Evolutionary conservation across 139 green algal species (phyloP).

Genomic region (Pseudopediastrum boryanum): DNA sequence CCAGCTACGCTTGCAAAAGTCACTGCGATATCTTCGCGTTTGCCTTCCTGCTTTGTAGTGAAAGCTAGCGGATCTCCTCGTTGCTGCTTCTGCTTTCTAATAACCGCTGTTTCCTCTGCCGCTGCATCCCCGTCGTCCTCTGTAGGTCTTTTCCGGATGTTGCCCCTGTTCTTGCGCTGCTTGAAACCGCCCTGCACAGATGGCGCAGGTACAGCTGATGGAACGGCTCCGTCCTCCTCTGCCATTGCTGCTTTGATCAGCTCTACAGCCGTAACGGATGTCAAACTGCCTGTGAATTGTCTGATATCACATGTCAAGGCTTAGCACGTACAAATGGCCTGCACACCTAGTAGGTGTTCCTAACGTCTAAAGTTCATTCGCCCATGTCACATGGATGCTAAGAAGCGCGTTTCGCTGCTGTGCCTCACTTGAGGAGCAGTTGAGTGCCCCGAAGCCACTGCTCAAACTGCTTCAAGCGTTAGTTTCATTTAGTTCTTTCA

Average conservation of each 20-base stretch:
- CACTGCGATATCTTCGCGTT: conserved; percentile 36
- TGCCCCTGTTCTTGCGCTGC: conserved; percentile 55
- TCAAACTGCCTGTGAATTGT: background rate
- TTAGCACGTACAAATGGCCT: background rate
- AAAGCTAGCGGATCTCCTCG: conserved; percentile 59
- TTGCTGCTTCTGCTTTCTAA: conserved; percentile 57
- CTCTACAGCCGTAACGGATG: conserved; percentile 57
- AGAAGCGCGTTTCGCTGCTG: background rate
- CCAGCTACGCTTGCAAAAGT: conserved; percentile 41
- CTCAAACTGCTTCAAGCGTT: too few species aligned
- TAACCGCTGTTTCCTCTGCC: conserved; percentile 25
- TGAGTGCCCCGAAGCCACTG: too few species aligned
- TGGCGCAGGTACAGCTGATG: background rate
- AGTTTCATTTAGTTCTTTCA: too few species aligned
- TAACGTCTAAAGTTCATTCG: background rate
- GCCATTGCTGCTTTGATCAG: conserved; percentile 20
- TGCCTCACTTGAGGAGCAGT: too few species aligned
- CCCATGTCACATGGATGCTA: background rate
- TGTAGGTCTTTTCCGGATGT: conserved; percentile 67
- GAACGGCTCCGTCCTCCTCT: conserved; percentile 19
- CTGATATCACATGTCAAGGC: background rate
- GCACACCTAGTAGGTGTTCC: background rate
- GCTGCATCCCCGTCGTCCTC: conserved; percentile 26
- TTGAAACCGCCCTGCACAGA: conserved; percentile 19
- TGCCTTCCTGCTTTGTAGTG: conserved; percentile 41